Evolutionary conservation across 148 eudicot genomes (phyloP), one percentile per base, ranked within the genome.

Genomic region (Agrostemma githago): DNA sequence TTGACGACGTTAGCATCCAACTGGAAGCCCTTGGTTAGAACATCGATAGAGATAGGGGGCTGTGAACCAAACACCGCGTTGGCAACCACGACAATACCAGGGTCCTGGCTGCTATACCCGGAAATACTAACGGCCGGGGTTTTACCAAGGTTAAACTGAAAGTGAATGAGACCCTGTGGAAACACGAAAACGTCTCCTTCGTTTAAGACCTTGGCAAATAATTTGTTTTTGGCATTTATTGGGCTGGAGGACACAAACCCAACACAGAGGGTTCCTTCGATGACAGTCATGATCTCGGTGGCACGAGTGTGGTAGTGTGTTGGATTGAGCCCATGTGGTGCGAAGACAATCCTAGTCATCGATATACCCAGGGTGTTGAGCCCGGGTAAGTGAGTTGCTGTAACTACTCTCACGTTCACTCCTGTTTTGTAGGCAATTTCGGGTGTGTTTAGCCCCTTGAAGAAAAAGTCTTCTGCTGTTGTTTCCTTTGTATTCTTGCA

Each of bases 71-170:
- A 82, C 17, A 78, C 77, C 5, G 74, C 67, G n/a, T 78, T 66
- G 16, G 82, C 79, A 37, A 82, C 62, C 14, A 79, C 66, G 19
- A 71, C 74, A 1, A 78, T 74, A 17, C 84, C 82, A 0, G 81
- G 81, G 71, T 78, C 78, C 53, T 78, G 79, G 80, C 81, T 78
- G 61, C 74, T 82, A 40, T 78, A 53, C 14, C 73, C 79, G 0
- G 72, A 61, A 8, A 82, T 73, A 0, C 77, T 70, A 2, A 82
- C 46, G 9, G 76, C 84, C 9, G 65, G 77, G 2, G 26, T 40
- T 3, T 51, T 9, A 2, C 81, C 84, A 15, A 70, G 9, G 21
- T 70, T 70, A 21, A 39, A 20, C 4, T 63, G 40, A 63, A 63
- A 63, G 40, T 63, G 67, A 37, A 63, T 20, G 15, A 63, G 67